Percentiles rank a stretch among this genome's conserved stretches.
These are phyloP conservation scores for Carallia pectinifolia DNA, from an alignment of 345 rosid genomes.

Conservation along the genomic window DNA sequence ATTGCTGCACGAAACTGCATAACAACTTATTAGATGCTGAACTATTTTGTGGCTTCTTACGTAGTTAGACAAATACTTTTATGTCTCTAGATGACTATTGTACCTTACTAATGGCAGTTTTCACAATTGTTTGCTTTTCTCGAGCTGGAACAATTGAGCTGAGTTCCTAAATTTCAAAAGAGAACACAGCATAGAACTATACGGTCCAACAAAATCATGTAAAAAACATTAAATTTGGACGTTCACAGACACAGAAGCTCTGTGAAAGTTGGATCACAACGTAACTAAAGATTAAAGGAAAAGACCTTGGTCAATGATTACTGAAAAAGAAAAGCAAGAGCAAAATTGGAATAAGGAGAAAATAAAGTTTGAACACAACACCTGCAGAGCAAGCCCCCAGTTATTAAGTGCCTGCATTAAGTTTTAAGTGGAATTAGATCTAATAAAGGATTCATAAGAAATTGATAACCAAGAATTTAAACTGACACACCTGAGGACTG, in stretches of 20 bases:
- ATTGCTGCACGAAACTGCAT: constrained; percentile 95
- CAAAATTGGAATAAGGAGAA: not conserved
- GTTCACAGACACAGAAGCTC: not conserved
- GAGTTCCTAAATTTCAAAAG: constrained; percentile 62
- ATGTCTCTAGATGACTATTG: constrained; percentile 31
- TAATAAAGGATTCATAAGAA: constrained; percentile 13
- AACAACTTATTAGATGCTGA: constrained; percentile 23
- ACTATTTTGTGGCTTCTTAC: constrained; percentile 29
- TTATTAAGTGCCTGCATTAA: constrained; percentile 86
- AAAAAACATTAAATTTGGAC: not conserved
- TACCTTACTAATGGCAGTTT: constrained; percentile 96
- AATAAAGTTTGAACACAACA: constrained; percentile 21
- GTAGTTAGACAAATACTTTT: constrained; percentile 25
- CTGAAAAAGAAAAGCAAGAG: not conserved
- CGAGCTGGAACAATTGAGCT: constrained; percentile 95
- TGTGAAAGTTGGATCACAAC: not conserved
- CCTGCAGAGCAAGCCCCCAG: constrained; percentile 99
- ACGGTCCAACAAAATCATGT: not conserved
- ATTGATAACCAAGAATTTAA: constrained; percentile 9
- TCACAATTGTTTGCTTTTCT: constrained; percentile 86
- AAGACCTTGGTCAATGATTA: not conserved
- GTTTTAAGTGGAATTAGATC: constrained; percentile 21
- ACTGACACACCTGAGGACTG: constrained; percentile 78
- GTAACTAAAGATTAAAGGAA: too few species aligned
- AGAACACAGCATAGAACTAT: constrained; percentile 14